A percentile compares a stretch with the other conserved stretches of the same genome.
These are phyloP conservation scores for Hippophae tibetana DNA, from an alignment of 306 rosid species.

Conservation along the genomic window DNA sequence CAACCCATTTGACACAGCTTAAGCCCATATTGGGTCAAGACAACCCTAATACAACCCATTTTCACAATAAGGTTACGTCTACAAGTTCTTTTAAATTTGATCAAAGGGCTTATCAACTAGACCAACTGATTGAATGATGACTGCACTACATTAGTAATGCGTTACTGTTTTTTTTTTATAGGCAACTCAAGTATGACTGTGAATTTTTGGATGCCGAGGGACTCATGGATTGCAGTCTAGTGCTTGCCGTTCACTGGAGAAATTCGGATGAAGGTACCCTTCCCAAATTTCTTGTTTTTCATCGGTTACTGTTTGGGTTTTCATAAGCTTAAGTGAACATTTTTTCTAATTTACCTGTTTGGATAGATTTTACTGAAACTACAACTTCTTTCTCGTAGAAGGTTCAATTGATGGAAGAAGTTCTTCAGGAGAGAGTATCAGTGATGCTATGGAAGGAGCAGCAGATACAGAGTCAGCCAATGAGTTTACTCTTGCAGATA, in stretches of 20 bases:
- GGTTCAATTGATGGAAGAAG: constrained; percentile 18
- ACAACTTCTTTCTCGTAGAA: constrained; percentile 2
- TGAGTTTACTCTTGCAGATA: constrained; percentile 24
- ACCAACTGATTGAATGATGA: background rate
- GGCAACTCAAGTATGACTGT: constrained; percentile 43
- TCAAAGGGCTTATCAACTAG: too few species aligned
- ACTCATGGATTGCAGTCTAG: constrained; percentile 40
- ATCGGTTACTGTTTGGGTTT: too few species aligned
- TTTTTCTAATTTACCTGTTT: too few species aligned
- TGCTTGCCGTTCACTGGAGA: constrained; percentile 29
- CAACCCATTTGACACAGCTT: too few species aligned
- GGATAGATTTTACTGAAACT: background rate
- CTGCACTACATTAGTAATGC: background rate
- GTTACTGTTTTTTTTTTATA: constrained; percentile 8
- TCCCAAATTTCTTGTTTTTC: background rate
- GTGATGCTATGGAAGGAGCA: constrained; percentile 1
- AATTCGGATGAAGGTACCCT: constrained; percentile 23
- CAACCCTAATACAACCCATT: too few species aligned
- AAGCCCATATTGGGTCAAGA: too few species aligned
- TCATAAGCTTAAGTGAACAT: too few species aligned
- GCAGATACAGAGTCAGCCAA: background rate
- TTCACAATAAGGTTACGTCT: too few species aligned
- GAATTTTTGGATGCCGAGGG: constrained; percentile 39
- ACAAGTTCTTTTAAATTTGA: too few species aligned
- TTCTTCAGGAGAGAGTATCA: constrained; percentile 7